Evolutionary conservation across 495 filamentous ascomycete species (phyloP), one percentile per base, ranked within the genome.

Genomic region (Pseudotulostoma volvatum): DNA sequence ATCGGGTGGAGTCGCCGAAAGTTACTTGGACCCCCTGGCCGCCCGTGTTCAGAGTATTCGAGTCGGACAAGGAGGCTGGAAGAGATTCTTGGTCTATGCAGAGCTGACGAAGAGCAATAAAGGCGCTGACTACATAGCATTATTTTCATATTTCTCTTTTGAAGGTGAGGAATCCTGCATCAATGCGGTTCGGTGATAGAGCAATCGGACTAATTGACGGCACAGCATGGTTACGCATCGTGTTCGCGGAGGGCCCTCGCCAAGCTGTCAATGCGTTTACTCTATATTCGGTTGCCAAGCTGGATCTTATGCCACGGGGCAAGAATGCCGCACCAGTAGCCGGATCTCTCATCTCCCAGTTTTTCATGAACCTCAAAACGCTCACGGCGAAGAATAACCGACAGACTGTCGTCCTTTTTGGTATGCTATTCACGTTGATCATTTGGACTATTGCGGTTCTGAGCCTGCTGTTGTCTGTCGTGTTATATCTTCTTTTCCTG

Each of bases 61-160:
- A 19, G 38, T 79, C 15, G 76, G 76, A 9, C 59, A 65, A 15
- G 63, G 67, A 41, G 79, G 90, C 21, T 97, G 78, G 75, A 77
- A 70, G 45, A 69, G 87, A 21, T 97, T 95, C 52, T 61, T 95
- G 13, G 86, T 97, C 33, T 97, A 94, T 51, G 75, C 86, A 4
- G 82, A 84, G 45, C 62, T 97, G 58, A 94, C 90, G 1, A 86
- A 88, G 53, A 83, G 79, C 56, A 85, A 80, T 53, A 88, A 93
- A 54, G 84, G 85, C 8, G 73, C 76, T 19, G 88, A 95, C 54
- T 93, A 93, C 53, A 67, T 93, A 31, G 90, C 87, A 8, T 67
- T 97, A 2, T 93, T 94, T 50, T 79, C 84, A 20, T 94, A 93
- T 51, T 97, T 95, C 57, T 79, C 80, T 13, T 95, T 95, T 54